Evolutionary conservation across 129 eudicot species (phyloP).

Genomic region (Flaveria ramosissima): DNA sequence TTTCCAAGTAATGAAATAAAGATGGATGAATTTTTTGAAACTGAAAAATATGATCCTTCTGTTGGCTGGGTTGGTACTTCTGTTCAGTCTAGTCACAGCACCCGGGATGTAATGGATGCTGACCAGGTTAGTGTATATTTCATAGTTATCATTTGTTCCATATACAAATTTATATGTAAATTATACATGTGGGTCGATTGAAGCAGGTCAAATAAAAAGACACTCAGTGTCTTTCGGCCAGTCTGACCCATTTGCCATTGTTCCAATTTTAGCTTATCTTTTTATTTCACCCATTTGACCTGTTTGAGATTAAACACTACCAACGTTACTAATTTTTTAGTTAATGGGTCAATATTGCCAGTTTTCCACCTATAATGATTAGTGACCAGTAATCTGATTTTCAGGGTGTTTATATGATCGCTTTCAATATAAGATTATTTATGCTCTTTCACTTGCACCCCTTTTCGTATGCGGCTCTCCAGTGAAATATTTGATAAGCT

Average conservation of each 20-base stretch:
- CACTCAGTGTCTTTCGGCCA: neutral
- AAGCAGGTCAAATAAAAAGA: neutral
- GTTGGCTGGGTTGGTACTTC: constrained; percentile 52
- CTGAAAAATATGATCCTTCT: constrained; percentile 45
- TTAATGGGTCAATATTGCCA: neutral
- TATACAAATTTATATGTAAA: neutral
- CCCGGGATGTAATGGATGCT: constrained; percentile 27
- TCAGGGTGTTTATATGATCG: neutral
- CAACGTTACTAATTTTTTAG: neutral
- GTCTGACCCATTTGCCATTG: neutral
- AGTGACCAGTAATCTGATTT: neutral
- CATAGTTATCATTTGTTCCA: constrained; percentile 1
- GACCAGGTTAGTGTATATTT: constrained; percentile 44
- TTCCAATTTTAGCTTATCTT: neutral
- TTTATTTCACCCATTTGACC: neutral
- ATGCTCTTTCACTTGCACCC: neutral
- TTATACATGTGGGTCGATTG: neutral
- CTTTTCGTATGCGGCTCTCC: neutral
- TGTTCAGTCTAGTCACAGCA: constrained; percentile 26
- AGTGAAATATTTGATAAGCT: constrained; percentile 11
- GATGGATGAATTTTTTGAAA: constrained; percentile 66
- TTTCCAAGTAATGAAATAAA: constrained; percentile 30
- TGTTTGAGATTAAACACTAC: neutral
- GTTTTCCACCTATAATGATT: neutral
- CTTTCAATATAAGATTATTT: neutral